A percentile compares a stretch with the other conserved stretches of the same genome.
phyloP scores from a whole-genome alignment of 257 asterid species.

The Ilex asprella region DNA sequence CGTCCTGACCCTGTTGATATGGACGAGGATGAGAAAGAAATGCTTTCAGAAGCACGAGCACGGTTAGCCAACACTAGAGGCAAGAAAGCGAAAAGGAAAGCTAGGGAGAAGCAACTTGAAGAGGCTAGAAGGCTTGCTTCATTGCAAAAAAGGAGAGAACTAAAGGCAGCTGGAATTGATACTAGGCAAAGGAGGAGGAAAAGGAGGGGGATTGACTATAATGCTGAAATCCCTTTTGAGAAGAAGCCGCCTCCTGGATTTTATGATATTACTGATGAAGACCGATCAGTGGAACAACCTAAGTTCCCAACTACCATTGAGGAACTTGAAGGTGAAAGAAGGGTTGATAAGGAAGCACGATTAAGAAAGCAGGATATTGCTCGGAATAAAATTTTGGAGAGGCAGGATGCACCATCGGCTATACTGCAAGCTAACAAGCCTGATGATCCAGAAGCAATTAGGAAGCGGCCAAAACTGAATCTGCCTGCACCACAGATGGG shows the following conservation, averaged over 20 bases:
- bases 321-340: conserved; percentile 98
- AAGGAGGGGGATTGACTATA: conserved; percentile 91
- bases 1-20: conserved; percentile 99
- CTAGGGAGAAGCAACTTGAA: conserved; percentile 98
- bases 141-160: conserved; percentile 93
- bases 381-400: conserved; percentile 76
- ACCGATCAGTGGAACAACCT: conserved; percentile 65
- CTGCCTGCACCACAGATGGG: conserved; percentile 97
- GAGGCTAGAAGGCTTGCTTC: conserved; percentile 99
- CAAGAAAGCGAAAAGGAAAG: conserved; percentile 94
- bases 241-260: conserved; percentile 98
- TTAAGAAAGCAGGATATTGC: conserved; percentile 93
- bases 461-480: conserved; percentile 72
- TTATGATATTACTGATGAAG: conserved; percentile 81
- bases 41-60: conserved; percentile 99
- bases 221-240: conserved; percentile 96
- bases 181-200: conserved; percentile 74
- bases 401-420: conserved; percentile 97
- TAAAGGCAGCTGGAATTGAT: conserved; percentile 93
- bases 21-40: conserved; percentile 99
- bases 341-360: conserved; percentile 84
- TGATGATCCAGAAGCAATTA: conserved; percentile 90
- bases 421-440: conserved; percentile 89
- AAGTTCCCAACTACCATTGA: conserved; percentile 92
- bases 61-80: conserved; percentile 96